Percentiles rank a stretch among this genome's conserved stretches.
Conservation (phyloP, 768 basidiomycete species). For the Macrolepiota dolichaula region DNA sequence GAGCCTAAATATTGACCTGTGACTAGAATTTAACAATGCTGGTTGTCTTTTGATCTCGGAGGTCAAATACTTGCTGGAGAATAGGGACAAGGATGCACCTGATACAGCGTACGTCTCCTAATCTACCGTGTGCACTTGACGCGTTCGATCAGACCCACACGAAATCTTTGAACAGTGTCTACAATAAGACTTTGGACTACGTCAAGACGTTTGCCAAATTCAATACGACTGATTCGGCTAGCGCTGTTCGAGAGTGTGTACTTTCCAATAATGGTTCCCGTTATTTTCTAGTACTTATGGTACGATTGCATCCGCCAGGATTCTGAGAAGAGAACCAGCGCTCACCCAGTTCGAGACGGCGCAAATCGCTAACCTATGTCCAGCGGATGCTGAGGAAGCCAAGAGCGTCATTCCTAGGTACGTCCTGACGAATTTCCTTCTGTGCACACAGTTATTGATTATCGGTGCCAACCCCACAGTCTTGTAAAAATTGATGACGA, state of each 20-base stretch:
- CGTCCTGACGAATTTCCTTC: constrained; percentile 9
- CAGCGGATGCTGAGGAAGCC: constrained; percentile 84
- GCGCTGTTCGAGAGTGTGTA: constrained; percentile 82
- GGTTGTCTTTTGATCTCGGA: constrained; percentile 91
- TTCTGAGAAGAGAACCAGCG: constrained; percentile 72
- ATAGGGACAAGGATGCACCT: constrained; percentile 83
- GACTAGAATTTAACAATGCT: constrained; percentile 83
- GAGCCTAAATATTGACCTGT: neutral
- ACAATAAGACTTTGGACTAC: constrained; percentile 90
- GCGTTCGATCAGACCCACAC: neutral
- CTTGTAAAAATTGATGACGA: constrained; percentile 89
- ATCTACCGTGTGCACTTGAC: too few relatives aligned
- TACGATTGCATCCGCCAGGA: constrained; percentile 36
- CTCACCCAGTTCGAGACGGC: constrained; percentile 90
- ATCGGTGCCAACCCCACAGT: constrained; percentile 32
- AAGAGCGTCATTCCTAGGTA: constrained; percentile 90
- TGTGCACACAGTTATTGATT: neutral
- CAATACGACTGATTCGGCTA: constrained; percentile 78
- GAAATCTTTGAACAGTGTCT: constrained; percentile 54
- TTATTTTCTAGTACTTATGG: neutral
- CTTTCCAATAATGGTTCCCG: neutral
- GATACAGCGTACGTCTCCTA: constrained; percentile 67
- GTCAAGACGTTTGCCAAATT: constrained; percentile 91
- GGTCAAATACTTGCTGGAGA: constrained; percentile 86
- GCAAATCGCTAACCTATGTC: constrained; percentile 89